These are phyloP conservation scores for Capronia epimyces DNA, from an alignment of 2,329 filamentous ascomycete species.

Conservation along the genomic window DNA sequence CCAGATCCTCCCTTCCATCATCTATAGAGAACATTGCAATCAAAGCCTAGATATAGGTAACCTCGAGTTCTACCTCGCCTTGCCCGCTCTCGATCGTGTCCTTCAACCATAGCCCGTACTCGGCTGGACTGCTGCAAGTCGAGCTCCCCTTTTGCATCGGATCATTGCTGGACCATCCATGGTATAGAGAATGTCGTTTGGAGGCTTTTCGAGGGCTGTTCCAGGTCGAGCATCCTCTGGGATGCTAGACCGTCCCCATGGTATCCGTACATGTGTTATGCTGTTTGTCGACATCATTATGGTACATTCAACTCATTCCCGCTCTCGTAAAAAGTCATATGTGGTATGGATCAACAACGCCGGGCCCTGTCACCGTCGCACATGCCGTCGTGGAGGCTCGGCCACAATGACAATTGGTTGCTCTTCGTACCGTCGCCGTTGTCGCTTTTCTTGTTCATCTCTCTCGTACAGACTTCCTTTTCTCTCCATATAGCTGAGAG, in stretches of 20 bases:
- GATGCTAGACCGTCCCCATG: conserved; percentile 15
- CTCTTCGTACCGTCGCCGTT: conserved; percentile 15
- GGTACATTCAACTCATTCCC: conserved; percentile 12
- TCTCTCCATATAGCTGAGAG: conserved; percentile 14
- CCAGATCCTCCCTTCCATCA: too few species aligned
- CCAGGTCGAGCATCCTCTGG: conserved; percentile 12
- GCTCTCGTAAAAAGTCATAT: neutral
- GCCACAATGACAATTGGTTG: conserved; percentile 24
- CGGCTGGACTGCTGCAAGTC: conserved; percentile 26
- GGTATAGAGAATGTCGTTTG: conserved; percentile 13
- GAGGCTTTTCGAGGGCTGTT: conserved; percentile 9
- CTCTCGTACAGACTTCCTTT: conserved; percentile 20
- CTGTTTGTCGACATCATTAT: conserved; percentile 13
- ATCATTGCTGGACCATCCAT: conserved; percentile 26
- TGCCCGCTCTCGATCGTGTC: too few species aligned
- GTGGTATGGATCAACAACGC: conserved; percentile 4
- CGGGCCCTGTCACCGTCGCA: conserved; percentile 8
- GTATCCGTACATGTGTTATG: neutral
- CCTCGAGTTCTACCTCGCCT: too few species aligned
- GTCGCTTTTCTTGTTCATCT: conserved; percentile 19
- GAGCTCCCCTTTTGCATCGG: conserved; percentile 23
- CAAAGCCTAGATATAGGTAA: too few species aligned
- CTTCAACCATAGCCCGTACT: too few species aligned
- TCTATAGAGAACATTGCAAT: too few species aligned
- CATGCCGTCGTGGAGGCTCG: conserved; percentile 15